phyloP scores from a whole-genome alignment of 2,329 filamentous ascomycete species.

The Lachnellula occidentalis region DNA sequence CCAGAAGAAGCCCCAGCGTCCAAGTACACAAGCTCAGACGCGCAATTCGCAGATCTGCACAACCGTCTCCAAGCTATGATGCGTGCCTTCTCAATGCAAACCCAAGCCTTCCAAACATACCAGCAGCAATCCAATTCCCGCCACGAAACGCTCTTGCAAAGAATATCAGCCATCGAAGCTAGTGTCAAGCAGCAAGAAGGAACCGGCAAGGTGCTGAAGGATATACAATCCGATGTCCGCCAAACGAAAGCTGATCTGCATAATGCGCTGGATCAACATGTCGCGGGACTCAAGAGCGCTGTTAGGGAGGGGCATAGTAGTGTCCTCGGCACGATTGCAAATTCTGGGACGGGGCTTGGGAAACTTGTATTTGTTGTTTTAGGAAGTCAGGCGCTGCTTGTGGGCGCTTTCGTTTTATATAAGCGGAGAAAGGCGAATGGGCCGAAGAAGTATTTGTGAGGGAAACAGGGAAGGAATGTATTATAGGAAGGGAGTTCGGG shows the following conservation, averaged over 20 bases:
- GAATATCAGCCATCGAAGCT: slow-evolving; percentile 16
- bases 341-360: slow-evolving; percentile 1
- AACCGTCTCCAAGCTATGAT: slow-evolving; percentile 71
- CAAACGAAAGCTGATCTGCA: slow-evolving; percentile 48
- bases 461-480: neutral
- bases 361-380: slow-evolving; percentile 22
- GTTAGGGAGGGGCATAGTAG: slow-evolving; percentile 22
- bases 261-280: slow-evolving; percentile 21
- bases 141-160: slow-evolving; percentile 13
- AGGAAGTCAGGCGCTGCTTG: slow-evolving; percentile 24
- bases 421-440: slow-evolving; percentile 27
- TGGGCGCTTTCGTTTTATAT: slow-evolving; percentile 27
- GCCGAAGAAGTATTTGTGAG: slow-evolving; percentile 31
- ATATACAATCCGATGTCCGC: slow-evolving; percentile 54
- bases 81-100: slow-evolving; percentile 61
- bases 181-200: slow-evolving; percentile 37
- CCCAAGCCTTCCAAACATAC: slow-evolving; percentile 48
- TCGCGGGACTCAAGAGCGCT: slow-evolving; percentile 18
- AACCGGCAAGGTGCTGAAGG: slow-evolving; percentile 42
- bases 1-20: slow-evolving; percentile 28
- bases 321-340: slow-evolving; percentile 7
- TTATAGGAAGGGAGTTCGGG: neutral
- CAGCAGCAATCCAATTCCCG: slow-evolving; percentile 41
- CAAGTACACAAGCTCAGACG: slow-evolving; percentile 39
- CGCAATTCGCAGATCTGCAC: slow-evolving; percentile 80